phyloP scores from a whole-genome alignment of 768 basidiomycete genomes.

The Cystobasidium onofrii region DNA sequence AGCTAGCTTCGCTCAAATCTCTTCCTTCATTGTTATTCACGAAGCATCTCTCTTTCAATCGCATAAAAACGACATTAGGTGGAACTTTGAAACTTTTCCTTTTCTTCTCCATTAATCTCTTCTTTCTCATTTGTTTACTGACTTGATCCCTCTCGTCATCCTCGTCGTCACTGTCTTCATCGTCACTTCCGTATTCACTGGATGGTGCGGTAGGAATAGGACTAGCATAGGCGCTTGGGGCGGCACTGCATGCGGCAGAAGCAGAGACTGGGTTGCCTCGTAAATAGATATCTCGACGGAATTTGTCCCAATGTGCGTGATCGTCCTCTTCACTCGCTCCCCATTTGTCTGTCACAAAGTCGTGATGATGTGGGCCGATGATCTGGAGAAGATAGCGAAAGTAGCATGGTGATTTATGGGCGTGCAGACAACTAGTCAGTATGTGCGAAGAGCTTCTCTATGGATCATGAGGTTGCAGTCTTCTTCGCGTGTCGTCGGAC shows the following conservation, averaged over 20 bases:
- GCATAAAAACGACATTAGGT: slow-evolving; percentile 15
- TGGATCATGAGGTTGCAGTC: neutral
- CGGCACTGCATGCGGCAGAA: neutral
- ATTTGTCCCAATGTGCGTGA: slow-evolving; percentile 22
- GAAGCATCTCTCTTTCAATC: slow-evolving; percentile 24
- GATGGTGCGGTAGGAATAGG: neutral
- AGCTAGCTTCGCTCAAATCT: slow-evolving; percentile 27
- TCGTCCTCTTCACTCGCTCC: slow-evolving; percentile 25
- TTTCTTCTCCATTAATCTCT: neutral
- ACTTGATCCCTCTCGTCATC: neutral
- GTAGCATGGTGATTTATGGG: no score
- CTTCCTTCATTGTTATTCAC: neutral
- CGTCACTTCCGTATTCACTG: neutral
- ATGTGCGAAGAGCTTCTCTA: neutral
- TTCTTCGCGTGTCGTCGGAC: neutral
- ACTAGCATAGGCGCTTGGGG: neutral
- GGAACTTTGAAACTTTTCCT: neutral
- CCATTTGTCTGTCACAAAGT: slow-evolving; percentile 23
- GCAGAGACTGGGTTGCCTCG: neutral
- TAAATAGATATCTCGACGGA: slow-evolving; percentile 8
- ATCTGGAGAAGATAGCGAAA: neutral
- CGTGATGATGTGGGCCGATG: slow-evolving; percentile 17
- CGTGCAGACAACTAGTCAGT: no score
- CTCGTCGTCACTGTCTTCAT: neutral
- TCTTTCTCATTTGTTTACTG: neutral